Evolutionary conservation across 1,284 basidiomycete species (phyloP).

Genomic region (Tetrapyrgos nigripes): DNA sequence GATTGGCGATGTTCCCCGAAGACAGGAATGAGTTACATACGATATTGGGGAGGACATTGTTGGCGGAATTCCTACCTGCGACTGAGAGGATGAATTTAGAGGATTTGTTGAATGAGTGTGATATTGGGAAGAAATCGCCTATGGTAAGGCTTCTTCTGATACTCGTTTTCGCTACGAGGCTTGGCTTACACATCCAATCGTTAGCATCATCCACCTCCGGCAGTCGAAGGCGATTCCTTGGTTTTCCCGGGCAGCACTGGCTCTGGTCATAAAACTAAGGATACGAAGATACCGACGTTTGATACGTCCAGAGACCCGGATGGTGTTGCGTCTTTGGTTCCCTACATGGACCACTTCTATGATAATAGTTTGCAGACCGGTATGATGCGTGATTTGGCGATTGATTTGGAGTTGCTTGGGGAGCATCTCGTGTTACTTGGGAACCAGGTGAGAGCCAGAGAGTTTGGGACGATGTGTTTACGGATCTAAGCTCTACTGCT

Average conservation of each 20-base stretch:
- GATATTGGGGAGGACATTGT: constrained; percentile 55
- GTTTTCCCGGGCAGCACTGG: constrained; percentile 48
- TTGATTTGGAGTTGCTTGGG: constrained; percentile 63
- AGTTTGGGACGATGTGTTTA: background rate
- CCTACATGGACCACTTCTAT: constrained; percentile 73
- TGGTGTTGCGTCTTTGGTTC: constrained; percentile 61
- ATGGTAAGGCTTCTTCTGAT: constrained; percentile 39
- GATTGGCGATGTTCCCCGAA: constrained; percentile 51
- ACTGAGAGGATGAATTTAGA: constrained; percentile 62
- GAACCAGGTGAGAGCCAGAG: constrained; percentile 56
- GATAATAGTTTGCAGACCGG: constrained; percentile 72
- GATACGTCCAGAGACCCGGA: constrained; percentile 53
- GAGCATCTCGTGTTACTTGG: constrained; percentile 70
- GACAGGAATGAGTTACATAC: constrained; percentile 48
- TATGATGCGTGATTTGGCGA: constrained; percentile 66
- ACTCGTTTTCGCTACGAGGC: background rate
- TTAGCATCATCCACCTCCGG: constrained; percentile 57
- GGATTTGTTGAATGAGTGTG: constrained; percentile 55
- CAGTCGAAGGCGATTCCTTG: constrained; percentile 43
- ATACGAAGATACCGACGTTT: constrained; percentile 55
- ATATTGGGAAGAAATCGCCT: constrained; percentile 48
- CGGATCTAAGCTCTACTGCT: background rate
- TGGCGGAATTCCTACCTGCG: constrained; percentile 66
- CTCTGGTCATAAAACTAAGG: constrained; percentile 33
- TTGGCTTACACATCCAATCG: constrained; percentile 2